These are phyloP conservation scores for Ilex asprella DNA, from an alignment of 257 asterid species.

Conservation along the genomic window DNA sequence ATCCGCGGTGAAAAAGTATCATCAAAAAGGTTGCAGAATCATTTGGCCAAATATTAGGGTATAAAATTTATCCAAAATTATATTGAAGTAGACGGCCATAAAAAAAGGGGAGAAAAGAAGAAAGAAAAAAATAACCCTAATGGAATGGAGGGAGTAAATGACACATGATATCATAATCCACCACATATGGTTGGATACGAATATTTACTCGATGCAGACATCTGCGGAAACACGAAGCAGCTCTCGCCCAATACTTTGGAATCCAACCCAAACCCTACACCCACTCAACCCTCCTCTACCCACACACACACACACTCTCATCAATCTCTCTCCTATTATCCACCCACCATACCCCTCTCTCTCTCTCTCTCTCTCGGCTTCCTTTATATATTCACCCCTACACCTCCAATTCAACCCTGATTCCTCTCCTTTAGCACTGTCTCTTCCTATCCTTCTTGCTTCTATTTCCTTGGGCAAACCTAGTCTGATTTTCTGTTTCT, in stretches of 20 bases:
- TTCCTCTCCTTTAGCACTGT: not conserved
- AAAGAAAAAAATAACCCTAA: not conserved
- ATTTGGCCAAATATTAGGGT: no score
- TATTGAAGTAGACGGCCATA: no score
- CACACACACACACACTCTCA: not conserved
- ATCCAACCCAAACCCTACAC: not conserved
- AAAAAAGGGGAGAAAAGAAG: no score
- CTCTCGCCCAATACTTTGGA: conserved; percentile 1
- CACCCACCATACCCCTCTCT: not conserved
- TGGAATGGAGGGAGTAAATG: no score
- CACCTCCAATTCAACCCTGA: not conserved
- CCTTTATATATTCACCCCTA: not conserved
- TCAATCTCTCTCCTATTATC: not conserved
- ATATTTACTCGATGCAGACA: not conserved
- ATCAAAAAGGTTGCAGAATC: no score
- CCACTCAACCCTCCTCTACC: not conserved
- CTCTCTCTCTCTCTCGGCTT: not conserved
- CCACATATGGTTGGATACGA: no score
- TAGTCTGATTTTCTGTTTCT: not conserved
- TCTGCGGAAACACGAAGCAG: conserved; percentile 2
- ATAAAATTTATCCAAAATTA: no score
- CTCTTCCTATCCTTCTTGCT: not conserved
- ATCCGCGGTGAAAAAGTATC: no score
- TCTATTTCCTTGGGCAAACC: not conserved
- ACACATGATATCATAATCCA: no score